Evolutionary conservation across 108 stramenopile genomes (phyloP), one percentile per base, ranked within the genome.

Genomic region (Nitzschia sp.): DNA sequence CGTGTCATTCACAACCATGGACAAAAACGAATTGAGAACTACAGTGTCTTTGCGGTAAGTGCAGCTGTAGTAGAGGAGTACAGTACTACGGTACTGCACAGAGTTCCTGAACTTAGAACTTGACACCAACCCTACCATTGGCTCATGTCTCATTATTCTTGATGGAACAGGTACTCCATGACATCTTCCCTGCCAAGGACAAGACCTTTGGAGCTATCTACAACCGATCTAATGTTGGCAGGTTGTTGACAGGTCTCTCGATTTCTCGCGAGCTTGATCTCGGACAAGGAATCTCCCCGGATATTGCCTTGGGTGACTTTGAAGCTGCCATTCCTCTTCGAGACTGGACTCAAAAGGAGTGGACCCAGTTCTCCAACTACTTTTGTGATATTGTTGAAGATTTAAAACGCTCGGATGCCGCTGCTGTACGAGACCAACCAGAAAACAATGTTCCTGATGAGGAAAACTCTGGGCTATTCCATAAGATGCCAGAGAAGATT

Each of bases 361-460:
- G 63, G 71, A 42, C 10, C 17, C n/a, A 3, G 5, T 72, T 72
- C n/a, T 34, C 51, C 57, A 22, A 29, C 1, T 37, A 29, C 24
- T 44, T 72, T 7, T 6, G 2, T n/a, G 48, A 24, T 14, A 57
- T 72, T 0, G 43, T 29, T 15, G 20, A 50, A 15, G 57, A 6
- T 55, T 42, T 72, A 63, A 22, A 46, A 43, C 71, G 63, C 42
- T 9, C 15, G 10, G 56, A 65, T 38, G 71, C 71, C 0, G 48
- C 8, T 50, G 62, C 71, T 11, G 21, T 39, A 15, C 25, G 37
- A 15, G 39, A 29, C 10, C 44, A 72, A 40, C 14, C 42, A 37
- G 67, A 68, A 53, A 22, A 41, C 37, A 46, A 10, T 25, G 25
- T 57, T 12, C 14, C 57, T 20, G 55, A 69, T 20, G 46, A 14